Evolutionary conservation across 306 rosid genomes (phyloP).

Genomic region (Crataegus laevigata): DNA sequence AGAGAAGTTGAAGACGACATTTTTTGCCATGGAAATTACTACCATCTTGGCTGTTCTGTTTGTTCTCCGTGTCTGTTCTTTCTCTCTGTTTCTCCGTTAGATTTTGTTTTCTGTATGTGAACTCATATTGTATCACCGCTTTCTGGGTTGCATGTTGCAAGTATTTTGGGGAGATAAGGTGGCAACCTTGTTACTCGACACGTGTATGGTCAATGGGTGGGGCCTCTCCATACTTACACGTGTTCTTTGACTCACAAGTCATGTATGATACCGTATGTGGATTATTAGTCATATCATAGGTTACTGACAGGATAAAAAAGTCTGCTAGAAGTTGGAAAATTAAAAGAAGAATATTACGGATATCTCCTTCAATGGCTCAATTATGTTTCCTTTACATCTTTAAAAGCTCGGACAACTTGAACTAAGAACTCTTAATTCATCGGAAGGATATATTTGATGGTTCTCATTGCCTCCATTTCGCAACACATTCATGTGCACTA

Average conservation of each 20-base stretch:
- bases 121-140: background rate
- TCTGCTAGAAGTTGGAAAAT: no score
- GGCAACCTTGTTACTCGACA: slow-evolving; percentile 8
- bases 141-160: slow-evolving; percentile 3
- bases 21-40: slow-evolving; percentile 33
- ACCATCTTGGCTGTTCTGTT: slow-evolving; percentile 27
- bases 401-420: no score
- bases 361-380: no score
- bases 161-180: background rate
- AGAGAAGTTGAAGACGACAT: slow-evolving; percentile 38
- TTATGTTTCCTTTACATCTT: no score
- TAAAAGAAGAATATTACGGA: no score
- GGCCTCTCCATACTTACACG: slow-evolving; percentile 2
- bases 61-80: background rate
- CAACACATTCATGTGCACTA: no score
- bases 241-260: background rate
- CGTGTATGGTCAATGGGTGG: slow-evolving; percentile 2
- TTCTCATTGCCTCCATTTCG: no score
- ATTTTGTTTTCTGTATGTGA: background rate
- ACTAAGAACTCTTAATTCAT: no score
- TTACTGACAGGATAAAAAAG: no score
- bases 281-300: no score
- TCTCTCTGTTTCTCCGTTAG: background rate
- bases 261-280: no score
- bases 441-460: no score